Evolutionary conservation across 805 yeast species (phyloP).

Genomic region (Barnettozyma wickerhamii): DNA sequence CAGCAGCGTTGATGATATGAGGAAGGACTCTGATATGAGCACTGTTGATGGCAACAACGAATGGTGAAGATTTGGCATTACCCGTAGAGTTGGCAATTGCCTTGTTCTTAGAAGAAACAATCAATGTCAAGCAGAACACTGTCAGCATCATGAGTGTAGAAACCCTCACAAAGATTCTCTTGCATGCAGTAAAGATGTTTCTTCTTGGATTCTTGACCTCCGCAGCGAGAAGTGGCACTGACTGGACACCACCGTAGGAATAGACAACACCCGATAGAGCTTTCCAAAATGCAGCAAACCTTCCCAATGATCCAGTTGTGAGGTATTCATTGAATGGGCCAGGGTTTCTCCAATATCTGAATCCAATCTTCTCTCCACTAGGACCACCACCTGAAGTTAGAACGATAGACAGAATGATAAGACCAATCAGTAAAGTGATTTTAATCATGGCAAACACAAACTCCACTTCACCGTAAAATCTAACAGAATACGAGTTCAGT

Average conservation of each 20-base stretch:
- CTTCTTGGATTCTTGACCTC: constrained; percentile 33
- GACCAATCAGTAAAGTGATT: constrained; percentile 55
- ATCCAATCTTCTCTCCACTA: constrained; percentile 29
- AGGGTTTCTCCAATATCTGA: constrained; percentile 28
- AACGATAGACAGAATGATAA: constrained; percentile 48
- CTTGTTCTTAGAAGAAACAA: constrained; percentile 28
- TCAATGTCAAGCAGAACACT: constrained; percentile 29
- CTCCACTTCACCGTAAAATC: constrained; percentile 42
- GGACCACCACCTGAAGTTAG: constrained; percentile 64
- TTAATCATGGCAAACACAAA: constrained; percentile 60
- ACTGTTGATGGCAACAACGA: constrained; percentile 40
- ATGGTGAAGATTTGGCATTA: constrained; percentile 32
- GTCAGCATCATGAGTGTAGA: constrained; percentile 26
- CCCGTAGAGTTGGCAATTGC: constrained; percentile 27
- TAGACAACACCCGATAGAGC: constrained; percentile 37
- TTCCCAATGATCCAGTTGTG: constrained; percentile 19
- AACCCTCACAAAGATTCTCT: constrained; percentile 28
- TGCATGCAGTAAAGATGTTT: constrained; percentile 28
- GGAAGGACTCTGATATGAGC: constrained; percentile 38
- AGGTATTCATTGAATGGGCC: constrained; percentile 12
- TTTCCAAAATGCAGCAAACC: constrained; percentile 28
- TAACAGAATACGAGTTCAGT: constrained; percentile 33
- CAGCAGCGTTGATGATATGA: constrained; percentile 33
- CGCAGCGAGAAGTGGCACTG: constrained; percentile 42
- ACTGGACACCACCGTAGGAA: constrained; percentile 36